Evolutionary conservation across 352 stramenopile species (phyloP).

Genomic region (Pythium rhizo-oryzae): DNA sequence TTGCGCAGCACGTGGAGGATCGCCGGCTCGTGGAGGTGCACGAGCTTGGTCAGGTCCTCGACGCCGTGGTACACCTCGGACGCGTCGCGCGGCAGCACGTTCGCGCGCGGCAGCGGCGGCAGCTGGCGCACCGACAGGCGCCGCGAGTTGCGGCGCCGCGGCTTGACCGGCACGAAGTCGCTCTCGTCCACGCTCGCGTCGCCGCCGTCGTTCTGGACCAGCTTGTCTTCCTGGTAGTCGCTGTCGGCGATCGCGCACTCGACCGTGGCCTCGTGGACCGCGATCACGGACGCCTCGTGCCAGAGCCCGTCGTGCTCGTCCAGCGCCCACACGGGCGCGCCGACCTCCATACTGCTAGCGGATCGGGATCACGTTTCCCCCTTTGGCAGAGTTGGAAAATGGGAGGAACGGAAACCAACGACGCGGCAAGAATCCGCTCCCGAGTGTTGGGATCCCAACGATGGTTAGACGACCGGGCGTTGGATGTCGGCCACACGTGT

Average conservation of each 20-base stretch:
- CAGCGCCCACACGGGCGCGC: constrained; percentile 77
- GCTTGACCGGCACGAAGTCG: constrained; percentile 48
- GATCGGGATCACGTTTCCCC: neutral
- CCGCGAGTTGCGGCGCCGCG: constrained; percentile 54
- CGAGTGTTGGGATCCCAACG: no score
- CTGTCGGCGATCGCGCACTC: constrained; percentile 59
- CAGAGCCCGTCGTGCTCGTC: constrained; percentile 55
- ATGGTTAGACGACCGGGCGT: no score
- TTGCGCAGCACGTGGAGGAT: constrained; percentile 87
- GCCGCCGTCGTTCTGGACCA: constrained; percentile 25
- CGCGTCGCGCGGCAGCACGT: constrained; percentile 65
- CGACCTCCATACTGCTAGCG: constrained; percentile 58
- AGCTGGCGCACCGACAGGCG: constrained; percentile 45
- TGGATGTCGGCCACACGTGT: no score
- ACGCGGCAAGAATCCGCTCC: neutral
- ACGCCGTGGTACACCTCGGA: constrained; percentile 65
- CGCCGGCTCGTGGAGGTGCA: constrained; percentile 90
- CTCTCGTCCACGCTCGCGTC: constrained; percentile 25
- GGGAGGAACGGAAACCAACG: no score
- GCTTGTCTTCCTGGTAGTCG: constrained; percentile 30
- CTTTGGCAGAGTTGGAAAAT: neutral
- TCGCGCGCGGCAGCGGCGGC: constrained; percentile 36
- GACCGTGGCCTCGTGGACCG: constrained; percentile 44
- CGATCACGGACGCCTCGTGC: constrained; percentile 68
- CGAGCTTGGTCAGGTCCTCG: constrained; percentile 90